These are phyloP conservation scores for Cinnamomum micranthum DNA, from an alignment of 164 flowering plant species.

Conservation along the genomic window DNA sequence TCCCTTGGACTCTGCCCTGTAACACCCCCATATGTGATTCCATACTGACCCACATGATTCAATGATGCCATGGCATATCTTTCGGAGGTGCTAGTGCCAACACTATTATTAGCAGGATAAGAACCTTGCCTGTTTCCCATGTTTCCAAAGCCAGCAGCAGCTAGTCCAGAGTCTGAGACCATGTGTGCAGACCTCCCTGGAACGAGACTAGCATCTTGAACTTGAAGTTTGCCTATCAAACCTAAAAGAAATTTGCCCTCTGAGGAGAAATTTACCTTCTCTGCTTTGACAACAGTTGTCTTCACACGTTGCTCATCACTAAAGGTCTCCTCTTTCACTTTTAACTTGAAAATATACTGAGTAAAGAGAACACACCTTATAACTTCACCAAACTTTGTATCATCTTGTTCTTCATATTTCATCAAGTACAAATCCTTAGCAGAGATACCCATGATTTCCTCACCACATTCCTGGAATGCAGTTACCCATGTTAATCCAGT, in stretches of 20 bases:
- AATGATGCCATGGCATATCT: slow-evolving; percentile 18
- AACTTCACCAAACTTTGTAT: slow-evolving; percentile 55
- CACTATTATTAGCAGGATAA: slow-evolving; percentile 20
- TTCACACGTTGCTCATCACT: slow-evolving; percentile 92
- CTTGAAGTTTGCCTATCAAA: slow-evolving; percentile 43
- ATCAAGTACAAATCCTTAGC: slow-evolving; percentile 68
- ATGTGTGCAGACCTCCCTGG: slow-evolving; percentile 21
- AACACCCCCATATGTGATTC: slow-evolving; percentile 41
- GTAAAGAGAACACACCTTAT: slow-evolving; percentile 52
- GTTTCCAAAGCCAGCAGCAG: slow-evolving; percentile 23
- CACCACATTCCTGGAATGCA: slow-evolving; percentile 93
- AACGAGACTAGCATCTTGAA: slow-evolving; percentile 26
- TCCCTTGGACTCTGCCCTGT: not conserved
- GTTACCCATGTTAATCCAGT: slow-evolving; percentile 90
- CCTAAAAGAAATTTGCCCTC: slow-evolving; percentile 63
- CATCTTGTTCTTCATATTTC: slow-evolving; percentile 74
- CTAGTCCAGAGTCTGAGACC: slow-evolving; percentile 23
- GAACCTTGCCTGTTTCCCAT: slow-evolving; percentile 24
- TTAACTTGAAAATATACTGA: slow-evolving; percentile 67
- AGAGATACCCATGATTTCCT: slow-evolving; percentile 74
- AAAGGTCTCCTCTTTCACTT: slow-evolving; percentile 85
- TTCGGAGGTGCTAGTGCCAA: slow-evolving; percentile 15
- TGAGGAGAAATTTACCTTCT: slow-evolving; percentile 52
- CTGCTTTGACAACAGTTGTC: slow-evolving; percentile 74
- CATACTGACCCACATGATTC: slow-evolving; percentile 48